Base-by-base conservation (phyloP, 495 filamentous ascomycete genomes). In the Aspergillus nanangensis region DNA sequence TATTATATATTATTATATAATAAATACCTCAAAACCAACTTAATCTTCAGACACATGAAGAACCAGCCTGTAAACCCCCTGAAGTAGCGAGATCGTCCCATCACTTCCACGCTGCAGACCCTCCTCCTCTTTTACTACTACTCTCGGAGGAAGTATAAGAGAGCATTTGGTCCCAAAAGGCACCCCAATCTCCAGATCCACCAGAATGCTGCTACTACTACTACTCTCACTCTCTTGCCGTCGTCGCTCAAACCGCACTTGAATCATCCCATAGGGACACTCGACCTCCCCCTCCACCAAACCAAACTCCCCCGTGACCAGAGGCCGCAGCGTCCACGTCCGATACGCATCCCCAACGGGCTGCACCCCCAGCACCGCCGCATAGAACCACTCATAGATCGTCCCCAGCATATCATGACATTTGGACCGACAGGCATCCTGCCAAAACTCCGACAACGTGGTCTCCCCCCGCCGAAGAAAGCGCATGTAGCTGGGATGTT, bases 381-480 rank as follows among this genome's bases (percentile, higher is more conserved):
- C 36, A 18, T 62, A 62, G 19, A 60, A 55, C 59, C 59, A 62
- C 24, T 62, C 59, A 25, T 62, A 62, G 36, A 62, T 60, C 3
- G 59, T 62, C 3, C 59, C 59, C n/a, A 62, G 53, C 59, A 60
- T 62, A 37, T 62, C 59, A 36, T 62, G 59, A 24, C 59, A 62
- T 23, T 60, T 62, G 27, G 49, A 53, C 7, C 59, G 53, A 38
- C 59, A 62, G 36, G 45, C 56, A 48, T 62, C 59, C 19, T 62
- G 59, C 53, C 53, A 62, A 36, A 62, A 62, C 34, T 62, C 59
- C 13, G 56, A 34, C 2, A 62, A 49, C 0, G 59, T 62, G 0
- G 59, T 62, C 20, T 62, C 59, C 1, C 59, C 56, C 5, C 53
- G 53, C 13, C 59, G 59, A 11, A 62, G 46, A 36, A 62, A 62